These are phyloP conservation scores for Chamaecyparis obtusa DNA, from an alignment of 75 land plant genomes.

Conservation along the genomic window DNA sequence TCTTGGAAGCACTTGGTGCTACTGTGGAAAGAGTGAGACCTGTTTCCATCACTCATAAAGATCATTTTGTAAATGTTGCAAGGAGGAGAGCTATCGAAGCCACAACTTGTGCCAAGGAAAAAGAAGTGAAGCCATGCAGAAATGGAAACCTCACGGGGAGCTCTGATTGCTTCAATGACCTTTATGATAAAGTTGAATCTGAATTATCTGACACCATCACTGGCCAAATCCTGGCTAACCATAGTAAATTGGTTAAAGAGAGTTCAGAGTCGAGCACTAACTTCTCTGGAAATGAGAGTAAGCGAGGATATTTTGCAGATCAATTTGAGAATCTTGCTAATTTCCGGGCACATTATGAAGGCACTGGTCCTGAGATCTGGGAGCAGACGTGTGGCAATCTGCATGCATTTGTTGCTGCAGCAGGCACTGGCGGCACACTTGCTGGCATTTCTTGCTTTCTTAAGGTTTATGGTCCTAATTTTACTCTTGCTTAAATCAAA, in stretches of 20 bases:
- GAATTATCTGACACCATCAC: too few species aligned
- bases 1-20: slow-evolving; percentile 93
- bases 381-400: slow-evolving; percentile 79
- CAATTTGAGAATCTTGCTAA: slow-evolving; percentile 98
- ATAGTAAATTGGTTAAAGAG: not conserved
- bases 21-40: slow-evolving; percentile 96
- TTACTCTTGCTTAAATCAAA: not conserved
- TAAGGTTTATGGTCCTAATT: slow-evolving; percentile 41
- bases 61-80: slow-evolving; percentile 96
- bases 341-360: slow-evolving; percentile 87
- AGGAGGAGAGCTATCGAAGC: slow-evolving; percentile 84
- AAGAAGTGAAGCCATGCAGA: not conserved
- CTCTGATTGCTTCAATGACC: not conserved
- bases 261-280: not conserved
- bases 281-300: slow-evolving; percentile 17
- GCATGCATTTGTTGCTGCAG: slow-evolving; percentile 95
- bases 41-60: slow-evolving; percentile 93
- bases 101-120: slow-evolving; percentile 34
- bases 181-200: not conserved
- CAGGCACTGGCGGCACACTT: slow-evolving; percentile 97
- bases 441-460: slow-evolving; percentile 89
- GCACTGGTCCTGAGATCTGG: slow-evolving; percentile 99
- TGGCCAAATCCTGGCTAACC: not conserved
- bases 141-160: not conserved
- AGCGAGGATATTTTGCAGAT: slow-evolving; percentile 96